Evolutionary conservation across 257 asterid species (phyloP).

Genomic region (Rhazya stricta): DNA sequence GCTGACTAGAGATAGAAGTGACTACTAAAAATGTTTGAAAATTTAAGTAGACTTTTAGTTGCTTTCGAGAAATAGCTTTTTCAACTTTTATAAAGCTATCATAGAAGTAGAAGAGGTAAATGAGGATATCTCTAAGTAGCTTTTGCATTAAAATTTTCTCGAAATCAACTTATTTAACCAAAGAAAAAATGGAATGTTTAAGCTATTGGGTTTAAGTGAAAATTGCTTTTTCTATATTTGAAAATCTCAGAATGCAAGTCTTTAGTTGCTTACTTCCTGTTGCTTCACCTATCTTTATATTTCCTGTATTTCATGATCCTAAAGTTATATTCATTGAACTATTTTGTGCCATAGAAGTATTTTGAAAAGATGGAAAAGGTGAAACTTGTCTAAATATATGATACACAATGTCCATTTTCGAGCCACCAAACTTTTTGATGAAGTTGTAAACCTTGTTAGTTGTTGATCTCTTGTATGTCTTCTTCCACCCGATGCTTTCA

Average conservation of each 20-base stretch:
- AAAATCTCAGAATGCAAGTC: neutral
- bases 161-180: neutral
- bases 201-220: neutral
- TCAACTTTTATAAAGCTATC: neutral
- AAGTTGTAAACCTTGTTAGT: neutral
- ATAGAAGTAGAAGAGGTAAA: neutral
- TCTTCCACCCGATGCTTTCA: neutral
- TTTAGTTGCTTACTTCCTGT: neutral
- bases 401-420: neutral
- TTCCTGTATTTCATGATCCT: neutral
- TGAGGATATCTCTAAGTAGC: neutral
- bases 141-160: neutral
- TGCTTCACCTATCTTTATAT: neutral
- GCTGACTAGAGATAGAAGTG: neutral
- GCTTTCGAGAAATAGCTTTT: neutral
- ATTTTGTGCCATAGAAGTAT: neutral
- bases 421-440: neutral
- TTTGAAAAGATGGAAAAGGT: neutral
- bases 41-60: neutral
- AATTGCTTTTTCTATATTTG: neutral
- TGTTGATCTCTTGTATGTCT: neutral
- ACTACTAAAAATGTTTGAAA: neutral
- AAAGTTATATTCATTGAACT: neutral
- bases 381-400: neutral
- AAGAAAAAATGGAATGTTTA: neutral